Percentiles rank a stretch among this genome's conserved stretches.
Conservation (phyloP, 2,329 filamentous ascomycete genomes). For the Pseudogymnoascus sp. region DNA sequence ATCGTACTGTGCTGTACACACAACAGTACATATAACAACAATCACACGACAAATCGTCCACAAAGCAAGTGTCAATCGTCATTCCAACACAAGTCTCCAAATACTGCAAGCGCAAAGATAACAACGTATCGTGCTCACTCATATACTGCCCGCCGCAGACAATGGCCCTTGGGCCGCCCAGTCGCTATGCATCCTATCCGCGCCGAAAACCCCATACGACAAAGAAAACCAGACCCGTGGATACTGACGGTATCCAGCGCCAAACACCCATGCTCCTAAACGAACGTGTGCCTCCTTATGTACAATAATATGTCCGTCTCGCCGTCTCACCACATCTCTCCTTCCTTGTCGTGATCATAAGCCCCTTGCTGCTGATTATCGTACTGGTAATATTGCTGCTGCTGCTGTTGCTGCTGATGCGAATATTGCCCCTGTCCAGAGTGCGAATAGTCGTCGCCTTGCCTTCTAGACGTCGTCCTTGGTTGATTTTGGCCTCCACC, state of each 20-base stretch:
- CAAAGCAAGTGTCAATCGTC: background rate
- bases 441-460: constrained; percentile 12
- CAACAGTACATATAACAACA: background rate
- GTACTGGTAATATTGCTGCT: constrained; percentile 9
- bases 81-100: background rate
- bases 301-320: background rate
- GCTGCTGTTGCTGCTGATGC: constrained; percentile 15
- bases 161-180: constrained; percentile 1
- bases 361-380: constrained; percentile 5
- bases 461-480: constrained; percentile 11
- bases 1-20: background rate
- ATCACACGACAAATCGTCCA: background rate
- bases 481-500: constrained; percentile 15
- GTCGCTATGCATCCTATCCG: constrained; percentile 3
- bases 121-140: constrained; percentile 5
- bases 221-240: constrained; percentile 2
- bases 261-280: constrained; percentile 4
- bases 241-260: background rate
- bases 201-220: background rate
- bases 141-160: background rate
- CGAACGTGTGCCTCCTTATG: constrained; percentile 2
- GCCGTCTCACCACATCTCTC: constrained; percentile 1
- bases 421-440: constrained; percentile 15
- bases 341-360: constrained; percentile 1
- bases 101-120: background rate